Conservation (phyloP, 2,329 filamentous ascomycete genomes). For the Aspergillus quadrilineatus region DNA sequence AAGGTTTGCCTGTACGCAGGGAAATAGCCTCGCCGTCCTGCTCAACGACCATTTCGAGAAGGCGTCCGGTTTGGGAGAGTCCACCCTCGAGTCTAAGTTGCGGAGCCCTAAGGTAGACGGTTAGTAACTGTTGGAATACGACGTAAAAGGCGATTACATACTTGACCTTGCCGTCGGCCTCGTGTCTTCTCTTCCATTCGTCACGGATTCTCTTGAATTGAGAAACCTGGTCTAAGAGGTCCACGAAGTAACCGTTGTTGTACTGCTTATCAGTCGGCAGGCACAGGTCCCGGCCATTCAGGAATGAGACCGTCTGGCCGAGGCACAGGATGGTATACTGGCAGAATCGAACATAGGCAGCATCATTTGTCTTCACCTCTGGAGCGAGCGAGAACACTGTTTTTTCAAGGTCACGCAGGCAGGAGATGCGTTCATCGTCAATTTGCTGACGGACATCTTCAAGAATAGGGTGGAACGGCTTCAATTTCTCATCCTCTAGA, state of each 20-base stretch:
- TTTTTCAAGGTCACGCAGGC: conserved; percentile 91
- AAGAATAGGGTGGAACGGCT: conserved; percentile 78
- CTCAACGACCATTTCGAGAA: conserved; percentile 78
- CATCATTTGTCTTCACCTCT: conserved; percentile 64
- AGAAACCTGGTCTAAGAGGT: conserved; percentile 89
- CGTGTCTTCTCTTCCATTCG: conserved; percentile 66
- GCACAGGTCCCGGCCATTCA: conserved; percentile 82
- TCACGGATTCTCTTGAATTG: conserved; percentile 84
- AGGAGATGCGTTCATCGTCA: conserved; percentile 79
- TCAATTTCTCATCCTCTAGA: conserved; percentile 68
- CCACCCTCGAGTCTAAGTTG: conserved; percentile 80
- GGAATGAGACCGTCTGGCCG: conserved; percentile 80
- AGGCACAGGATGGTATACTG: conserved; percentile 86
- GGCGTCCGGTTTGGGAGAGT: conserved; percentile 74
- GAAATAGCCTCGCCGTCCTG: conserved; percentile 79
- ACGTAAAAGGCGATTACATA: conserved; percentile 15
- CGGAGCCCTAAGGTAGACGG: conserved; percentile 48
- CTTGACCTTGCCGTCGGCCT: conserved; percentile 38
- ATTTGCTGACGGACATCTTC: conserved; percentile 77
- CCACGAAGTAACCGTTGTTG: conserved; percentile 94
- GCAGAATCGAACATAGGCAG: conserved; percentile 83
- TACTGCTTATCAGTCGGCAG: conserved; percentile 84
- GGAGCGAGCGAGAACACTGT: conserved; percentile 85
- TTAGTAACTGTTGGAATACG: conserved; percentile 49
- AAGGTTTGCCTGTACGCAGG: conserved; percentile 66